Conservation (phyloP, 2,329 filamentous ascomycete genomes). For the Chaetothyriales sp. region DNA sequence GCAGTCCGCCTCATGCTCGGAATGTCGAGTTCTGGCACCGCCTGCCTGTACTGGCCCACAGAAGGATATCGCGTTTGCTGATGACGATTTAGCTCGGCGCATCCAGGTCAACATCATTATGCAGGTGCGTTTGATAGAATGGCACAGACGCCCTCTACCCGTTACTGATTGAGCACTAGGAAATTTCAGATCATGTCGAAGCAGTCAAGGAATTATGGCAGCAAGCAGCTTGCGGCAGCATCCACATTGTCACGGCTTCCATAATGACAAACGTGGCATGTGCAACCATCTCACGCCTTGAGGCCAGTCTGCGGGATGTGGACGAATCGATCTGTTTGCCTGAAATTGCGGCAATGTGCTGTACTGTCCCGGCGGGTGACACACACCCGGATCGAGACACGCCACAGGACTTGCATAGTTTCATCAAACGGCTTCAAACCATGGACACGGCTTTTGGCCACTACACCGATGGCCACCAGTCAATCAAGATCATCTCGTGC, state of each 20-base stretch:
- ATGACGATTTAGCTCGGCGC: constrained; percentile 16
- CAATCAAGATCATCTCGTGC: constrained; percentile 3
- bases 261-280: constrained; percentile 18
- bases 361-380: constrained; percentile 2
- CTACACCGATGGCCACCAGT: constrained; percentile 4
- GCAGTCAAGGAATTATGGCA: constrained; percentile 14
- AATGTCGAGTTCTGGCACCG: constrained; percentile 1
- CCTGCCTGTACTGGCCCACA: background rate
- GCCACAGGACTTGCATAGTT: constrained; percentile 1
- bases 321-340: constrained; percentile 9
- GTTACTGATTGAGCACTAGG: constrained; percentile 2
- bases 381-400: constrained; percentile 1
- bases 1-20: constrained; percentile 4
- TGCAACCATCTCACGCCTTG: constrained; percentile 12
- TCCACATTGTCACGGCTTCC: constrained; percentile 14
- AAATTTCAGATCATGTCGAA: constrained; percentile 6
- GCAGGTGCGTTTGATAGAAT: constrained; percentile 11
- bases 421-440: constrained; percentile 7
- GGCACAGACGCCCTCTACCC: background rate
- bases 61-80: constrained; percentile 8
- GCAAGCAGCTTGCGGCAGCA: constrained; percentile 13
- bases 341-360: constrained; percentile 6
- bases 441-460: constrained; percentile 6
- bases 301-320: constrained; percentile 11
- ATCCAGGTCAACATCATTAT: constrained; percentile 14